Evolutionary conservation across 345 rosid species (phyloP), one percentile per base, ranked within the genome.

Genomic region (Lumnitzera littorea): DNA sequence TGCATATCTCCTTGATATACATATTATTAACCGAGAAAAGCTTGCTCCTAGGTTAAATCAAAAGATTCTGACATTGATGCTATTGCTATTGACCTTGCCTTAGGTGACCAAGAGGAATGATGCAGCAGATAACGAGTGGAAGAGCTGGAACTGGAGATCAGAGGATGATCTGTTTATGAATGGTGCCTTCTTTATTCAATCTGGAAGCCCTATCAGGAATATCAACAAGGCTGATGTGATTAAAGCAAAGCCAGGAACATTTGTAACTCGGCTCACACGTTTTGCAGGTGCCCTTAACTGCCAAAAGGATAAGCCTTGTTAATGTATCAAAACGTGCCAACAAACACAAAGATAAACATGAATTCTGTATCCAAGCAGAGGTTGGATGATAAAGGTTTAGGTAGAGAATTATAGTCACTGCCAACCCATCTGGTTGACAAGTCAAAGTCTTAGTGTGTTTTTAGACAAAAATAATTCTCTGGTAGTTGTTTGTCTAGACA

Each of bases 101-200:
- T 36, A 82, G 78, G 72, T 89, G 15, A 80, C 88, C 14, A 80
- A 86, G 71, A 81, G 91, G 63, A 76, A 80, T 62, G 63, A 80
- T 62, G 63, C 86, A 2, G 62, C 74, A 0, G 63, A 56, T 15
- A 9, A 50, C 13, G 72, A 27, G 29, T 85, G 97, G 95, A 79
- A 70, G 68, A 10, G 41, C 0, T 82, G 96, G 94, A 59, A 54
- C 2, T 87, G 95, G 95, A 76, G 68, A 73, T 87, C 97, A 24
- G 79, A 70, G 67, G 74, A 72, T 24, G 97, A 85, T 69, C 46
- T 80, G 57, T 56, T 83, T 63, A 7, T 78, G 63, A 82, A 87
- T 13, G 97, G 91, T 4, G 87, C 90, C 46, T 80, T 70, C 68
- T 85, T 88, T 56, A 72, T 77, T 48, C 63, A 78, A 70, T 83